Base-by-base conservation (phyloP, 73 alveolate genomes). In the Blepharisma stoltei region DNA sequence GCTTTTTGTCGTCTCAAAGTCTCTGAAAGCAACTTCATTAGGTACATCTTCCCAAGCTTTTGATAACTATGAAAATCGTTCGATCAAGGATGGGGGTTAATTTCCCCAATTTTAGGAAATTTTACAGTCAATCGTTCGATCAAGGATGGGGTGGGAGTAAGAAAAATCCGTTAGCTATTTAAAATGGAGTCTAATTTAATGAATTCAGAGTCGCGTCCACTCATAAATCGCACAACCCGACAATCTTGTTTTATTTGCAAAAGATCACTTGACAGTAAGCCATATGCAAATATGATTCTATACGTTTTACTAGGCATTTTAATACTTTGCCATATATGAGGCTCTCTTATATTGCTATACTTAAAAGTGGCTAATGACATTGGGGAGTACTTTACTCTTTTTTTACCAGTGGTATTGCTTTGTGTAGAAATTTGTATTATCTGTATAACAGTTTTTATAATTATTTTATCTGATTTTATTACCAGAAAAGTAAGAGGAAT, bases 241-340 rank as follows among this genome's bases (percentile, higher is more conserved):
- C 38, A 25, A 2, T 69, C 79, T 27, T 78, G 82, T 14, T 44
- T 78, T 55, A 43, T 48, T 20, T 68, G 78, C 76, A 68, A 48
- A 68, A 52, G 71, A 67, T 68, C 43, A 52, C 45, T 55, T 37
- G 55, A 78, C 49, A n/a, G 23, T 60, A n/a, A 38, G 3, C 73
- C 73, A 8, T 14, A 14, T 20, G 46, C 46, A 18, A 60, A 25
- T 8, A 14, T 25, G 14, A 18, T 25, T 14, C 48, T 60, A 18
- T 11, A 60, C 2, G 73, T 60, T 20, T 60, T 25, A 9, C 18
- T 60, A 18, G 73, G 73, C 1, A 20, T 38, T 20, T n/a, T 60
- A 8, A n/a, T 20, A 25, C 48, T 60, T n/a, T 25, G 14, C 18
- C 73, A 60, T 60, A 14, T 60, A 14, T 60, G 73, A 38, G 47